Evolutionary conservation across 148 eudicot species (phyloP).

Genomic region (Agrostemma githago): DNA sequence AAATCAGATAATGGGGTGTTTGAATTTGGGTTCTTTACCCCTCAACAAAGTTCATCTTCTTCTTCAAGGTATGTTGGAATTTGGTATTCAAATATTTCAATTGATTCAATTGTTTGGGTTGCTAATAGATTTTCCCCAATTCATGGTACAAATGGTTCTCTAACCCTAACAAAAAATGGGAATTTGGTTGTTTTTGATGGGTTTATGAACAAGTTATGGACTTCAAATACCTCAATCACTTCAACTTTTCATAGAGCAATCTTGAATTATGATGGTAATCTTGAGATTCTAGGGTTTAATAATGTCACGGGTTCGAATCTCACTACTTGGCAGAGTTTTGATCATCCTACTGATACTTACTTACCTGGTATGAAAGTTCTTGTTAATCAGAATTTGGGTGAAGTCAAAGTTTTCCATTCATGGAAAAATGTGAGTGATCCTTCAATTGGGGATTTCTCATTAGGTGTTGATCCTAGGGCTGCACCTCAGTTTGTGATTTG

Average conservation of each 20-base stretch:
- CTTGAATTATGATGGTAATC: conserved; percentile 39
- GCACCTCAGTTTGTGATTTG: conserved; percentile 54
- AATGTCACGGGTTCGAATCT: conserved; percentile 7
- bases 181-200: conserved; percentile 37
- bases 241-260: conserved; percentile 27
- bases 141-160: conserved; percentile 24
- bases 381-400: conserved; percentile 21
- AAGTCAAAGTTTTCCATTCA: conserved; percentile 28
- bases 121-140: conserved; percentile 62
- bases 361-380: conserved; percentile 44
- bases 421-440: conserved; percentile 60
- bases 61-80: conserved; percentile 59
- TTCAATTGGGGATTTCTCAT: conserved; percentile 39
- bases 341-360: conserved; percentile 53
- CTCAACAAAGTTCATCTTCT: conserved; percentile 47
- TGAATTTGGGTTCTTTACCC: conserved; percentile 66
- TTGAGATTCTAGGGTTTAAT: conserved; percentile 21
- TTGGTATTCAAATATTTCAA: conserved; percentile 36
- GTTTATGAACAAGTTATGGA: conserved; percentile 31
- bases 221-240: conserved; percentile 19
- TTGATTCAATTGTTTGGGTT: conserved; percentile 54
- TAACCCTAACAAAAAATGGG: conserved; percentile 34
- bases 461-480: conserved; percentile 45
- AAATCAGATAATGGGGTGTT: conserved; percentile 36
- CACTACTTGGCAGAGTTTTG: conserved; percentile 55